Conservation (phyloP, 2,329 filamentous ascomycete species). For the Rhexocercosporidium sp. region DNA sequence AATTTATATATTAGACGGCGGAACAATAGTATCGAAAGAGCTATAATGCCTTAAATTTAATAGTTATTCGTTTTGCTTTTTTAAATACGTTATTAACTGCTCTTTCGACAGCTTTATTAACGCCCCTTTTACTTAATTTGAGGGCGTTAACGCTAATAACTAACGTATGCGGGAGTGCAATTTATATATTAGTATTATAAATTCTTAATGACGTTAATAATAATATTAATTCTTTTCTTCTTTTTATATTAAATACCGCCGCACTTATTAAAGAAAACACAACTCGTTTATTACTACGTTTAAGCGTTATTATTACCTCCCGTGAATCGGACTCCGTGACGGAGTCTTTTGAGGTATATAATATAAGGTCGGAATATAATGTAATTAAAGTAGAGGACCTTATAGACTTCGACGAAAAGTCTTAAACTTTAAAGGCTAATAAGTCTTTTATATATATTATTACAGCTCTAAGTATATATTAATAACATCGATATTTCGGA, state of each 20-base stretch:
- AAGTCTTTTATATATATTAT: conserved; percentile 22
- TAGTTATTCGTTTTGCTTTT: conserved; percentile 8
- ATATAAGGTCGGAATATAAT: conserved; percentile 13
- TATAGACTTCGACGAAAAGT: conserved; percentile 16
- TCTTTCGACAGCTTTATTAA: conserved; percentile 24
- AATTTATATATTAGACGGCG: conserved; percentile 26
- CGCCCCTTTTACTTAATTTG: conserved; percentile 25
- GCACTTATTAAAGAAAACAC: conserved; percentile 11
- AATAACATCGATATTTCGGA: conserved; percentile 24
- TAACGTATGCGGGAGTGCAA: conserved; percentile 21
- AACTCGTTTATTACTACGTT: conserved; percentile 14
- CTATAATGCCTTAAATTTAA: conserved; percentile 13
- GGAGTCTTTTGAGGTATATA: conserved; percentile 19
- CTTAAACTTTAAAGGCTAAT: conserved; percentile 21
- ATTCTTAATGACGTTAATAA: conserved; percentile 19
- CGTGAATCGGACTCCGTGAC: conserved; percentile 15
- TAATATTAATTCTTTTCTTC: conserved; percentile 21
- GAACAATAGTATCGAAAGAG: conserved; percentile 13
- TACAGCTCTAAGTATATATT: conserved; percentile 23
- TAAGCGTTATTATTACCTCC: conserved; percentile 17
- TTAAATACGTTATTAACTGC: conserved; percentile 19
- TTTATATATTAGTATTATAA: conserved; percentile 20
- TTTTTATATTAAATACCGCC: conserved; percentile 19
- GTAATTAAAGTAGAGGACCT: conserved; percentile 16
- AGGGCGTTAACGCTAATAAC: conserved; percentile 26